Conservation (phyloP, 768 basidiomycete genomes). For the Lepiota brunneoincarnata region DNA sequence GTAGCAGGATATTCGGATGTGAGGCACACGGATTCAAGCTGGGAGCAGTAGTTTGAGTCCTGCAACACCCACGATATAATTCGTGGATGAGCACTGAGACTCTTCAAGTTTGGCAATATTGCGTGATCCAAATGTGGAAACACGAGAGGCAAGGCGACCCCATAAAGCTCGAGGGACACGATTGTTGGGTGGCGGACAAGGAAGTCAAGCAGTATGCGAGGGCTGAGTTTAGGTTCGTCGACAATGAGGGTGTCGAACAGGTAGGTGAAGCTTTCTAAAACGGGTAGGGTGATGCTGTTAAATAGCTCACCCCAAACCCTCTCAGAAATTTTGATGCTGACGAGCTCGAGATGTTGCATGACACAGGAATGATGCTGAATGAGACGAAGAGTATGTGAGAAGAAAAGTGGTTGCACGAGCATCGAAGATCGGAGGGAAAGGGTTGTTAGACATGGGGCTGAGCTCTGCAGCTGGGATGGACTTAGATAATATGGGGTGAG, state of each 20-base stretch:
- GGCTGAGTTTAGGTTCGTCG: not conserved
- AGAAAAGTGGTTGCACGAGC: slow-evolving; percentile 1
- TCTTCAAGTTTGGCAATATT: not conserved
- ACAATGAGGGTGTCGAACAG: not conserved
- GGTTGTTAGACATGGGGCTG: not conserved
- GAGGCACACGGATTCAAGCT: not conserved
- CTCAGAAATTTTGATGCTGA: not conserved
- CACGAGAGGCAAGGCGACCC: not conserved
- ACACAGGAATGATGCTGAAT: not conserved
- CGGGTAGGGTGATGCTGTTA: not conserved
- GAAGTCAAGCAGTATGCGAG: not conserved
- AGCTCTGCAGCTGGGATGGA: not conserved
- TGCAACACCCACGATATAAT: slow-evolving; percentile 4
- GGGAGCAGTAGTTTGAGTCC: not conserved
- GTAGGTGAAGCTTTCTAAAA: not conserved
- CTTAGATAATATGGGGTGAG: not conserved
- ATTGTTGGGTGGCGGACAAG: slow-evolving; percentile 1
- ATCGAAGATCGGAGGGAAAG: not conserved
- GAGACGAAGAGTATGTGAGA: slow-evolving; percentile 3
- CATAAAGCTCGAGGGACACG: not conserved
- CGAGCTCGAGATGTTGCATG: not conserved
- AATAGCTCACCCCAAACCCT: not conserved
- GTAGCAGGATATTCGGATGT: not conserved
- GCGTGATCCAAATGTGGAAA: not conserved
- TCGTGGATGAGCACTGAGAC: not conserved